Conservation (phyloP, 192 early-diverging fungal species). For the Radiomyces spectabilis region DNA sequence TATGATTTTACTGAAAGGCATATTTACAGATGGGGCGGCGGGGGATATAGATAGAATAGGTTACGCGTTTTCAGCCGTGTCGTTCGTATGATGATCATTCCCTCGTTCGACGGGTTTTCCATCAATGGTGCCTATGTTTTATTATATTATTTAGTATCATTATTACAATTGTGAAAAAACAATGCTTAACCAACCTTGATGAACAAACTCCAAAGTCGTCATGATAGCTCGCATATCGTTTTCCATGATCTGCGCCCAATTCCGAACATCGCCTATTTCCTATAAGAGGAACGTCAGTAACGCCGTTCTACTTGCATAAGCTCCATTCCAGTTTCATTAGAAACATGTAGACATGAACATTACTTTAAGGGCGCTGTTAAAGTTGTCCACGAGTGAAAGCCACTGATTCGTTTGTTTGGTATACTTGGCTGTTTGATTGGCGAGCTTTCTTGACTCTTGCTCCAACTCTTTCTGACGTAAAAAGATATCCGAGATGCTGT, state of each 20-base stretch:
- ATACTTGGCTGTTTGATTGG: conserved; percentile 38
- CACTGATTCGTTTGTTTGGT: conserved; percentile 69
- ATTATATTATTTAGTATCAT: too few species aligned
- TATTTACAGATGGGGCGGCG: too few species aligned
- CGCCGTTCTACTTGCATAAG: too few species aligned
- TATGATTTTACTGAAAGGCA: too few species aligned
- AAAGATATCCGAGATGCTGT: conserved; percentile 52
- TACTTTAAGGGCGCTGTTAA: conserved; percentile 75
- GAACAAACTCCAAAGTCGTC: conserved; percentile 48
- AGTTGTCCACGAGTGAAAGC: conserved; percentile 65
- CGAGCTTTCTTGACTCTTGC: conserved; percentile 44
- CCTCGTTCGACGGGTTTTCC: too few species aligned
- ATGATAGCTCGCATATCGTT: conserved; percentile 73
- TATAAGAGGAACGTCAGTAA: conserved; percentile 9
- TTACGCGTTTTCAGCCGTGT: too few species aligned
- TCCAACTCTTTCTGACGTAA: conserved; percentile 61
- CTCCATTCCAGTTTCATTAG: not conserved
- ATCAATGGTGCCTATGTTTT: too few species aligned
- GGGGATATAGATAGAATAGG: too few species aligned
- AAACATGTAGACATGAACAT: not conserved
- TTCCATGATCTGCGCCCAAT: conserved; percentile 82
- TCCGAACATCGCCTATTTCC: conserved; percentile 82
- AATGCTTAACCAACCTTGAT: conserved; percentile 22
- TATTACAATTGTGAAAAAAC: too few species aligned
- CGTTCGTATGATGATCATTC: too few species aligned